phyloP scores from a whole-genome alignment of 2,329 filamentous ascomycete species.

The Zymoseptoria brevis region DNA sequence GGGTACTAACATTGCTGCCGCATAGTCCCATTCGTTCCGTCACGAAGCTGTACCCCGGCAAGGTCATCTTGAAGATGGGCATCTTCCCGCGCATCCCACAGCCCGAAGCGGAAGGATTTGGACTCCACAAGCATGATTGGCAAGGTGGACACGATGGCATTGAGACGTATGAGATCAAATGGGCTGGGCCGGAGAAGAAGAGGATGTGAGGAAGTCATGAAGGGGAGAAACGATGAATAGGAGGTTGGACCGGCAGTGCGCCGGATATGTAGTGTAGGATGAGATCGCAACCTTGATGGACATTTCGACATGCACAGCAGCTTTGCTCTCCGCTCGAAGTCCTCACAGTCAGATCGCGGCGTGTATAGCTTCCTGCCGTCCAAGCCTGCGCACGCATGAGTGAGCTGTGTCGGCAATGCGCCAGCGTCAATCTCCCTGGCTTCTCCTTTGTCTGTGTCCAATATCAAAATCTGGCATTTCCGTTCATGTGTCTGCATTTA shows the following conservation, averaged over 20 bases:
- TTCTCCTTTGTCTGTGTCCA: background rate
- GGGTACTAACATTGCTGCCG: conserved; percentile 2
- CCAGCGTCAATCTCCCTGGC: too few species aligned
- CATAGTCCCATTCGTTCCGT: conserved; percentile 42
- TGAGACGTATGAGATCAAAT: conserved; percentile 34
- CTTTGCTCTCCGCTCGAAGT: background rate
- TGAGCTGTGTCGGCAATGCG: background rate
- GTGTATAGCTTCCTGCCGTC: background rate
- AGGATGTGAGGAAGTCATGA: conserved; percentile 1
- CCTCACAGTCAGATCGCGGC: background rate
- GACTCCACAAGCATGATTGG: conserved; percentile 38
- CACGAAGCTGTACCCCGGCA: conserved; percentile 33
- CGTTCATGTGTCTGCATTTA: background rate
- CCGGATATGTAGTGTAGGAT: background rate
- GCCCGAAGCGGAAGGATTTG: conserved; percentile 41
- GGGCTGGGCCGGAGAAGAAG: conserved; percentile 33
- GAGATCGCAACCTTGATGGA: background rate
- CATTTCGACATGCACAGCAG: background rate
- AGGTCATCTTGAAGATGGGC: conserved; percentile 44
- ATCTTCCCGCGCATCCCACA: conserved; percentile 42
- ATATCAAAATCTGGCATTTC: background rate
- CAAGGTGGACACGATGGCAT: conserved; percentile 33
- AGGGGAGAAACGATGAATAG: background rate
- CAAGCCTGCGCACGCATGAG: background rate
- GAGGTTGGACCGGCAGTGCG: background rate